Conservation (phyloP, 352 stramenopile genomes). For the Pythium brachiatum region DNA sequence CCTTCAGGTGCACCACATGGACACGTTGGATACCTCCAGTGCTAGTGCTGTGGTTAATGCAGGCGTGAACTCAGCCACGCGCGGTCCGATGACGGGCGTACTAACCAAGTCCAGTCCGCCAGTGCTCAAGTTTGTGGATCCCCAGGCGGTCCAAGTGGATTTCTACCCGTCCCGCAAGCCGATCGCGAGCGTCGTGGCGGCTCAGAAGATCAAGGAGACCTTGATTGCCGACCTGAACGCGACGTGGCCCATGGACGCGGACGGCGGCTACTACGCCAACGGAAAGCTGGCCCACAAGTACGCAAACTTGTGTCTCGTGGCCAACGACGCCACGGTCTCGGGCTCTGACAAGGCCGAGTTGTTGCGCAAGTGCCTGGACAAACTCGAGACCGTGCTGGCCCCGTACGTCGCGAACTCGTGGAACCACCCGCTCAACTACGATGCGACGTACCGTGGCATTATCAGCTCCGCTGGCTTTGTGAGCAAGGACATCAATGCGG, state of each 20-base stretch:
- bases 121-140: conserved; percentile 50
- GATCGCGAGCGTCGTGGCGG: conserved; percentile 19
- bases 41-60: conserved; percentile 36
- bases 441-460: conserved; percentile 51
- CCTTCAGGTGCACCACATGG: conserved; percentile 37
- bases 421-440: conserved; percentile 55
- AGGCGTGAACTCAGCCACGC: conserved; percentile 51
- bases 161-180: conserved; percentile 50
- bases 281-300: not conserved
- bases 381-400: conserved; percentile 39
- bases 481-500: conserved; percentile 41
- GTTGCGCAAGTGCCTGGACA: conserved; percentile 42
- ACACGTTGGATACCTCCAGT: conserved; percentile 52
- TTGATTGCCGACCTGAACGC: conserved; percentile 36
- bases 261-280: not conserved
- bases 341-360: conserved; percentile 26
- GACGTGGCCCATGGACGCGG: not conserved
- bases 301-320: not conserved
- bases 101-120: conserved; percentile 43
- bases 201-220: conserved; percentile 36
- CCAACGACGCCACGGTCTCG: not conserved
- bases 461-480: conserved; percentile 51
- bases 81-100: conserved; percentile 54
- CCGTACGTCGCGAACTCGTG: conserved; percentile 50
- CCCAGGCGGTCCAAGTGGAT: conserved; percentile 33